Conservation (phyloP, 2,329 filamentous ascomycete species). For the Talaromyces marneffei region DNA sequence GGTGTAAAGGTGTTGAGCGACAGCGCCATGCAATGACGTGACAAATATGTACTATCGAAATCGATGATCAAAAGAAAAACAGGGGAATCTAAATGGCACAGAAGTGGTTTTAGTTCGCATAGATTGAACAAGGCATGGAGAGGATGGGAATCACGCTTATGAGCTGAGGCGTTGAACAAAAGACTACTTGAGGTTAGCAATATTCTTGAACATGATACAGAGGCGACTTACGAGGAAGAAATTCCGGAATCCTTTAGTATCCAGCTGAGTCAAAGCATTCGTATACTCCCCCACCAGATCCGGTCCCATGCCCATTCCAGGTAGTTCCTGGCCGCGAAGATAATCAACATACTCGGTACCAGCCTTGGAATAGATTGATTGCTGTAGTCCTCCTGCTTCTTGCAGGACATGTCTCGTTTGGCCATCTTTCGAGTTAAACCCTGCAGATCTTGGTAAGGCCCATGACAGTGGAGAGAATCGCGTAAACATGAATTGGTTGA, state of each 20-base stretch:
- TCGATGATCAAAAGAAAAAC: constrained; percentile 10
- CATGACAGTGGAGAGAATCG: constrained; percentile 86
- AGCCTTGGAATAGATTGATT: constrained; percentile 84
- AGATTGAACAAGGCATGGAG: neutral
- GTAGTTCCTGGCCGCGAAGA: constrained; percentile 41
- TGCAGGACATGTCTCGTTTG: constrained; percentile 81
- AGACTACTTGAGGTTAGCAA: constrained; percentile 25
- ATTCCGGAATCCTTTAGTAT: constrained; percentile 42
- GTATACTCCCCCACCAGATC: constrained; percentile 45
- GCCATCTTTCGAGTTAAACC: constrained; percentile 79
- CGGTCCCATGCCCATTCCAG: constrained; percentile 43
- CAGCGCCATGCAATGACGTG: constrained; percentile 20
- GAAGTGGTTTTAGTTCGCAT: neutral
- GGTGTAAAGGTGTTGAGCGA: neutral
- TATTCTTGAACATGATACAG: neutral
- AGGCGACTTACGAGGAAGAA: constrained; percentile 43
- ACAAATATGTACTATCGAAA: constrained; percentile 19
- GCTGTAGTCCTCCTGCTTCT: constrained; percentile 82
- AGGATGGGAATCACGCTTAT: constrained; percentile 22
- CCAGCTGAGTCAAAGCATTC: constrained; percentile 39
- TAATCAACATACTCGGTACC: constrained; percentile 68
- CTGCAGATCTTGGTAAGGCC: constrained; percentile 73
- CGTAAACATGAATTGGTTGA: constrained; percentile 83
- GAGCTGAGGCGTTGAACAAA: constrained; percentile 43
- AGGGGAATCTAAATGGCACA: constrained; percentile 16